Base-by-base conservation (phyloP, 2,329 filamentous ascomycete genomes). In the Pseudogymnoascus sp. region DNA sequence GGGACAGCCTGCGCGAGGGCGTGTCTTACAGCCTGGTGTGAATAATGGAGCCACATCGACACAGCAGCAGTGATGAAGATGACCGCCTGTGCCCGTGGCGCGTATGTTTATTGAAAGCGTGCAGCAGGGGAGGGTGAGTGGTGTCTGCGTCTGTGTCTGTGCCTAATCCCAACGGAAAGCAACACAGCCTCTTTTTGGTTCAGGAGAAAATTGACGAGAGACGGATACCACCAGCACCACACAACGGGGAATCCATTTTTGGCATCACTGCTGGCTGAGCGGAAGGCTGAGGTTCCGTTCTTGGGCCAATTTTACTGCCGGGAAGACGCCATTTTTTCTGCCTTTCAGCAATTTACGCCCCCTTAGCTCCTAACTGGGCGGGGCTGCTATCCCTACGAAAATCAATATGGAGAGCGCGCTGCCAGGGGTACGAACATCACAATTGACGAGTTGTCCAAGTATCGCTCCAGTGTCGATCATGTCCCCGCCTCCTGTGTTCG, bases 81-180 rank as follows among this genome's bases (percentile, higher is more conserved):
- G 25, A 4, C 43, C 43, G 15, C 8, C 25, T 8, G 33, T 53
- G 43, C n/a, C 43, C 15, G 43, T 6, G 43, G 43, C 43, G 25
- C 43, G 43, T 33, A 53, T 53, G 33, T 53, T 53, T 53, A 53
- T 53, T 53, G 43, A 53, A 53, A 53, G 43, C 25, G n/a, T 53
- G n/a, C n/a, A n/a, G 43, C 25, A 53, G 43, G 43, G 43, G n/a
- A 33, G 25, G 28, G 7, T 4, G n/a, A n/a, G n/a, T n/a, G n/a
- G n/a, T n/a, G n/a, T n/a, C n/a, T 22, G 22, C 4, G 22, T 22
- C 22, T 22, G 22, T 22, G 22, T 4, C 22, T 22, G 25, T 53
- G 43, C 43, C 43, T 30, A 33, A 53, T 53, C n/a, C 25, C 28
- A 53, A 53, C 43, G 43, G 43, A n/a, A 53, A 22, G 22, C 43